phyloP scores from a whole-genome alignment of 2,329 filamentous ascomycete genomes.

The Monosporascus cannonballus region DNA sequence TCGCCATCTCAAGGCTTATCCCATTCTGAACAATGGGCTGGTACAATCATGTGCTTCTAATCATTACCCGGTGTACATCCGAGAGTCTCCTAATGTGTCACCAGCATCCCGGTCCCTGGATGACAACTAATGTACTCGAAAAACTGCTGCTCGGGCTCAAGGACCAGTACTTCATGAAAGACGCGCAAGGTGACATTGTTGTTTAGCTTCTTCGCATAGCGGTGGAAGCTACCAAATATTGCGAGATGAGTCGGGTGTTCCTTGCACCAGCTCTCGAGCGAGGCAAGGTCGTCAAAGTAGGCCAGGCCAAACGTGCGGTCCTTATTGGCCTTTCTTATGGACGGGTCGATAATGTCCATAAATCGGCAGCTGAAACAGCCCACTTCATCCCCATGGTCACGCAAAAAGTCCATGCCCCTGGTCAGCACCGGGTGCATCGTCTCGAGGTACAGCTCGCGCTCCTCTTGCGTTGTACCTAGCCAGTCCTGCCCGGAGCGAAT shows the following conservation, averaged over 20 bases:
- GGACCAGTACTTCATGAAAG: slow-evolving; percentile 35
- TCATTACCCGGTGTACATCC: no score
- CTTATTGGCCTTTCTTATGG: slow-evolving; percentile 11
- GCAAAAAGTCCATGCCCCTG: slow-evolving; percentile 37
- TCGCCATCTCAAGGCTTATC: no score
- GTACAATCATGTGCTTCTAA: no score
- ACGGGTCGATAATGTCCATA: slow-evolving; percentile 33
- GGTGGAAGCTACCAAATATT: slow-evolving; percentile 34
- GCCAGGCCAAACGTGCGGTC: slow-evolving; percentile 35
- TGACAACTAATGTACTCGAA: slow-evolving; percentile 38
- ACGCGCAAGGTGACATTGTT: slow-evolving; percentile 29
- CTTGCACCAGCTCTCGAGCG: slow-evolving; percentile 33
- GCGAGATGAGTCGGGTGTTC: slow-evolving; percentile 33
- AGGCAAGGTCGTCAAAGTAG: slow-evolving; percentile 34
- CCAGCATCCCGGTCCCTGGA: slow-evolving; percentile 27
- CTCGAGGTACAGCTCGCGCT: slow-evolving; percentile 35
- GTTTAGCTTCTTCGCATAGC: slow-evolving; percentile 31
- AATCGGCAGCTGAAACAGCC: slow-evolving; percentile 38
- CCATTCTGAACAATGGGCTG: no score
- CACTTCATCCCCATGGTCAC: slow-evolving; percentile 34
- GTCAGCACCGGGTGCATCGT: slow-evolving; percentile 39
- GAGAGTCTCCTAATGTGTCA: no score
- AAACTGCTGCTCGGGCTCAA: slow-evolving; percentile 31
- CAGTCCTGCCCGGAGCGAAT: slow-evolving; percentile 42
- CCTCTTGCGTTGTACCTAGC: slow-evolving; percentile 31